phyloP scores from a whole-genome alignment of 2,329 filamentous ascomycete species.

The Triangularia verruculosa region DNA sequence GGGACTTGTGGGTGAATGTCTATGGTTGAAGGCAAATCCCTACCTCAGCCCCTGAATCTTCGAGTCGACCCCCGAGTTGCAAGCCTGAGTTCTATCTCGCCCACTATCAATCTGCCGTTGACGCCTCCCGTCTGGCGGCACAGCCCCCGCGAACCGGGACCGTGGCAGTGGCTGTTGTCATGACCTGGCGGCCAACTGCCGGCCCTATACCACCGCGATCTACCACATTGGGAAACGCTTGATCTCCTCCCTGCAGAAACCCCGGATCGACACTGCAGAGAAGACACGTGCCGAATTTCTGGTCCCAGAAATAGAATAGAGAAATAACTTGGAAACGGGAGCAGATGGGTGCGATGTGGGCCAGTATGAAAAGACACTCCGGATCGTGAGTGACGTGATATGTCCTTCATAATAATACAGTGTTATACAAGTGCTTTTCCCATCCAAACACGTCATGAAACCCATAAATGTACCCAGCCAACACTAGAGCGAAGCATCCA shows the following conservation, averaged over 20 bases:
- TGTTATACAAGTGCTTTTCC: constrained; percentile 7
- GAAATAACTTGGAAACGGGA: neutral
- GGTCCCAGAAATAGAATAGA: neutral
- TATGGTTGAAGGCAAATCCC: neutral
- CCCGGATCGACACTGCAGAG: neutral
- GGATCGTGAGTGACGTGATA: constrained; percentile 2
- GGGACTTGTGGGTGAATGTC: no score
- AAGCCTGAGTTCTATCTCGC: neutral
- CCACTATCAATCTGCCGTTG: no score
- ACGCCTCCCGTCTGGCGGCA: neutral
- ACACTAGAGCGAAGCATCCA: neutral
- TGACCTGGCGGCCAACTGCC: neutral
- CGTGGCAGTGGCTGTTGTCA: neutral
- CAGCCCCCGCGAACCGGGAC: neutral
- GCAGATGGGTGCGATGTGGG: neutral
- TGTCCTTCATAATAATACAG: constrained; percentile 4
- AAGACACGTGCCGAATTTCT: neutral
- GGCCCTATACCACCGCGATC: neutral
- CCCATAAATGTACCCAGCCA: neutral
- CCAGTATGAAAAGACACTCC: neutral
- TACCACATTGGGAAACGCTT: constrained; percentile 1
- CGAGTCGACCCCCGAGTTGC: neutral
- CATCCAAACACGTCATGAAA: neutral
- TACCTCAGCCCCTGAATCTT: neutral
- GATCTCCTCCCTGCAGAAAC: constrained; percentile 4